Evolutionary conservation across 2,329 filamentous ascomycete species (phyloP), one percentile per base, ranked within the genome.

Genomic region (Exophiala dermatitidis): DNA sequence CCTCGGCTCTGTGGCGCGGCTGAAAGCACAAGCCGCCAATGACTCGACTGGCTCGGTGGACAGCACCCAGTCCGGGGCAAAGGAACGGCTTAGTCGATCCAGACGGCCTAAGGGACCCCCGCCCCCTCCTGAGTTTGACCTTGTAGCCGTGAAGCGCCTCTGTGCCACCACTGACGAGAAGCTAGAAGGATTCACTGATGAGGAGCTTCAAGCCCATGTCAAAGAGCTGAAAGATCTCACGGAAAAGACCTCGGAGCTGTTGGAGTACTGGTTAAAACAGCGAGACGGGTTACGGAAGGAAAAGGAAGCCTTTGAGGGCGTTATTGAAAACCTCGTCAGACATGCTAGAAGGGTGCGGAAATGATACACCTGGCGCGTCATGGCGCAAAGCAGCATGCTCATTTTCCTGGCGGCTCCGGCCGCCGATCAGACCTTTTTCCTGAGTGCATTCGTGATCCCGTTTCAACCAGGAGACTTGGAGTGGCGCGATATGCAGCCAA

Each of bases 241-340:
- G 56, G 76, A 74, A n/a, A 77, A 79, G 26, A 88, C 89, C 2
- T 86, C 84, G 51, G 81, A 88, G 54, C 83, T 90, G 37, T 74
- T 96, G 48, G 86, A 89, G 60, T 95, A 91, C 67, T 97, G 91
- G 91, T 79, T 88, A 62, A 87, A 88, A 73, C 77, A 84, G 63
- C 85, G 86, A 49, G 90, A 95, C 67, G 89, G 90, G 62, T 88
- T 91, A 64, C 74, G 95, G 60, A 88, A 88, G 38, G 91, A 97
- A 67, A 85, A 93, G 62, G 91, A 96, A 67, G 88, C 90, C 2
- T 93, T 96, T 68, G 91, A 97, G 68, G 90, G 89, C 0, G 91
- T 97, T 10, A 96, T 97, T 77, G 91, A 95, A 72, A 96, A 95
- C 69, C 71, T 97, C 60, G 91, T 96, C 41, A 93, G 90, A 69